Evolutionary conservation across 768 basidiomycete species (phyloP), one percentile per base, ranked within the genome.

Genomic region (Lactarius deliciosus): DNA sequence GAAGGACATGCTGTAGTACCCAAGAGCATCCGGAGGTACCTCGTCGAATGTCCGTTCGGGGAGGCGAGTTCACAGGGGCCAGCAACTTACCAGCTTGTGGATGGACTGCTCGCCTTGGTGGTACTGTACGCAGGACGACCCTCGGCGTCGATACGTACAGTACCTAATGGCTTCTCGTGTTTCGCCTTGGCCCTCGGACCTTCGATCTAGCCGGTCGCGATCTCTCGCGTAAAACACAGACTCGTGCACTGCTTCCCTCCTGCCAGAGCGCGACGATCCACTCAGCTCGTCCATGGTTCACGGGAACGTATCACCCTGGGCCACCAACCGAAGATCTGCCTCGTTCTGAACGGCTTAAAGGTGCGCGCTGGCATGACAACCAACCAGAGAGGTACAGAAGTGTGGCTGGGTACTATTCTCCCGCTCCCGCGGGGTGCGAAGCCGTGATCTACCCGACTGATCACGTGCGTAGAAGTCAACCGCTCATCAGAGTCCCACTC

Each of bases 131-230:
- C 5, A 40, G 13, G 15, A 16, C 38, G 38, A 40, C 38, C 38
- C 38, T 15, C 38, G 15, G 43, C n/a, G 47, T 50, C 47, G 47
- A 22, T 22, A 50, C 47, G 20, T 22, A 22, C 47, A 8, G 43
- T n/a, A 9, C 43, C 18, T 2, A 50, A 25, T 2, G 47, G 59
- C 41, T 58, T 68, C 62, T 58, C 60, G 47, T 53, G 59, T 25
- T 68, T 68, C 28, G 66, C 58, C 3, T 64, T 68, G 25, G 57
- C 66, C 66, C 10, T 64, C 66, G 25, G 66, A 68, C 16, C 53
- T 67, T 25, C n/a, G 54, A 68, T 50, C 63, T 68, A 2, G 58
- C 43, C 9, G 58, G 58, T 60, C 25, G 57, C 43, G 7, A 43
- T 43, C 18, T 43, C 18, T 18, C 16, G 50, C 22, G 45, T 47